These are phyloP conservation scores for Bipolaris zeicola DNA, from an alignment of 2,329 filamentous ascomycete genomes.

Conservation along the genomic window DNA sequence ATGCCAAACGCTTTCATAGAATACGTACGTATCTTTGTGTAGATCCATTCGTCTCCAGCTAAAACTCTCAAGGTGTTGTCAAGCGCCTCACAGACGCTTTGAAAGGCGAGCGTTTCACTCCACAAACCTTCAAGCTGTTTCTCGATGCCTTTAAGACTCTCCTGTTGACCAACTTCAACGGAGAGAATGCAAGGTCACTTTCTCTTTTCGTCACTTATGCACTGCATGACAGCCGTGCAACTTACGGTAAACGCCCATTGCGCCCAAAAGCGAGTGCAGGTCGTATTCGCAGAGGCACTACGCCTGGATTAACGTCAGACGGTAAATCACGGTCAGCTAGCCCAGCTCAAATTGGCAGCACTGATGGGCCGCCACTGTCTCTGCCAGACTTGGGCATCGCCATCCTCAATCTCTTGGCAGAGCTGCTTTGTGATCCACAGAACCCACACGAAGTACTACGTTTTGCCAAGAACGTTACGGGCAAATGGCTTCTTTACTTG, in stretches of 20 bases:
- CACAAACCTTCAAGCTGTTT: conserved; percentile 75
- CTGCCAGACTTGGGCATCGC: conserved; percentile 75
- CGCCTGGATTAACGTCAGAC: conserved; percentile 35
- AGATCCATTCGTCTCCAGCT: conserved; percentile 14
- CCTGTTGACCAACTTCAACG: conserved; percentile 78
- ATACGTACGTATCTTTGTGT: conserved; percentile 72
- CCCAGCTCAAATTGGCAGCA: conserved; percentile 28
- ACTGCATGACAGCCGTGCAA: conserved; percentile 68
- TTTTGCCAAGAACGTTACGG: conserved; percentile 93
- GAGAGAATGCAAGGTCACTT: conserved; percentile 83
- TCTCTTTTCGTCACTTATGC: conserved; percentile 94
- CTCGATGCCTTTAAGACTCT: conserved; percentile 79
- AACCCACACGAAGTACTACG: conserved; percentile 75
- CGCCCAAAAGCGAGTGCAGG: conserved; percentile 43
- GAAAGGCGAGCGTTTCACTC: conserved; percentile 79
- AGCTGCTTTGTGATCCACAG: conserved; percentile 75
- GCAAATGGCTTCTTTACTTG: conserved; percentile 95
- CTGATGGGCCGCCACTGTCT: conserved; percentile 46
- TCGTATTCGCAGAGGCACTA: conserved; percentile 38
- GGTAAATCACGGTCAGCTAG: conserved; percentile 41
- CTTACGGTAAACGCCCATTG: conserved; percentile 44
- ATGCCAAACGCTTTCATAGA: conserved; percentile 79
- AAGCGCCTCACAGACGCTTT: conserved; percentile 88
- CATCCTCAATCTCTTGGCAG: conserved; percentile 77
- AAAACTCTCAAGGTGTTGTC: conserved; percentile 70